phyloP scores from a whole-genome alignment of 73 alveolate genomes.

The Uronychia setigera region DNA sequence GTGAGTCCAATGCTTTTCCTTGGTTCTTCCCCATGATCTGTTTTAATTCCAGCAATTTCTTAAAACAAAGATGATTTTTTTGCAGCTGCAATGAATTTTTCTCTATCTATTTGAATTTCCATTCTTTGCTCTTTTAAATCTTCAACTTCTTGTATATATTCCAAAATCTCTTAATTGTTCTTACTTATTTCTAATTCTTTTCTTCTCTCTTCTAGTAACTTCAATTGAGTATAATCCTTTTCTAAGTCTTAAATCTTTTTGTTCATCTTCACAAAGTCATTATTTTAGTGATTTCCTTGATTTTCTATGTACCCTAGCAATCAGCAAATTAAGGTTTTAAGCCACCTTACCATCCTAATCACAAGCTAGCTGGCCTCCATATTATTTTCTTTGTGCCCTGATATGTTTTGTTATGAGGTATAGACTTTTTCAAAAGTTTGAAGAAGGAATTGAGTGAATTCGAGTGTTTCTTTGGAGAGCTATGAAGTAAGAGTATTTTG shows the following conservation, averaged over 20 bases:
- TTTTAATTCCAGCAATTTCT: not conserved
- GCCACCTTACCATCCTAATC: not conserved
- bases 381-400: not conserved
- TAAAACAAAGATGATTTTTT: not conserved
- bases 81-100: not conserved
- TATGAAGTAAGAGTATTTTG: too few relatives aligned
- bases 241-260: not conserved
- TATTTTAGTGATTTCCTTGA: not conserved
- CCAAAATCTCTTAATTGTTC: not conserved
- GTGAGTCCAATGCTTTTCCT: not conserved
- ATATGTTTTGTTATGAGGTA: too few relatives aligned
- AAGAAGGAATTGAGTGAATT: too few relatives aligned
- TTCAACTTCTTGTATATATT: not conserved
- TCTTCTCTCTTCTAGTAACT: not conserved
- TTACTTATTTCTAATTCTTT: not conserved
- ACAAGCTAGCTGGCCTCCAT: not conserved
- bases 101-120: not conserved
- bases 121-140: not conserved
- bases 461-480: too few relatives aligned
- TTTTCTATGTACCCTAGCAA: not conserved
- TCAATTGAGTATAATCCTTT: not conserved
- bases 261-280: not conserved
- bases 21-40: not conserved
- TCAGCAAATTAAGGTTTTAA: not conserved
- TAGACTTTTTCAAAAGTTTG: too few relatives aligned